Evolutionary conservation across 331 rosid genomes (phyloP), one percentile per base, ranked within the genome.

Genomic region (Telfairia occidentalis): DNA sequence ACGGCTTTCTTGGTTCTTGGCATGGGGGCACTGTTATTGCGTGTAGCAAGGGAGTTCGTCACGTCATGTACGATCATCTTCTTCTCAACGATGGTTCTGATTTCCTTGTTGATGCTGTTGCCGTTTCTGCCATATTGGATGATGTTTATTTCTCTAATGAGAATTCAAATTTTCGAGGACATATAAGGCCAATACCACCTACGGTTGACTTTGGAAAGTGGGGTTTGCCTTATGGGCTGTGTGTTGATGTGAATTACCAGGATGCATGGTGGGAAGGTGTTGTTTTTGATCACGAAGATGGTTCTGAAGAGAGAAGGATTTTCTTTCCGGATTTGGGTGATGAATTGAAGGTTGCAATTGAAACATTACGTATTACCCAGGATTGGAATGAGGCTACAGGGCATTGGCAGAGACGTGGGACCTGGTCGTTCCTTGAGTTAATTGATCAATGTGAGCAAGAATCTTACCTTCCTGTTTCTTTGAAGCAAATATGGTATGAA

Each of bases 201-300:
- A 26, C 10, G 8, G 4, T 63, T 35, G 76, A 71, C 34, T 80
- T 83, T 30, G 57, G 69, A 53, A 53, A 5, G 35, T 78, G 63
- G 74, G 79, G 70, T 30, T 82, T 94, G 81, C 73, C 74, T 11
- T 91, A 81, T 79, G 97, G 96, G 70, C 77, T 86, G 0, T 94
- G 96, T 73, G 93, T 94, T 30, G 98, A 91, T 70, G 97, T 80
- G 29, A 60, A 43, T 72, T 84, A 87, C 54, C 76, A 53, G 54
- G 97, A 94, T 0, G 96, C 90, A 11, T 91, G 97, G 97, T 90
- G 98, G 98, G 97, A 95, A 83, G 97, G 98, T 5, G 96, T 95
- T 24, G 23, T 95, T 26, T 91, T 88, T 58, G 98, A 95, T 64
- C 85, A 64, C 2, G 77, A 66, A 30, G 75, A 86, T 19, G 96